Evolutionary conservation across 1,139 yeast genomes (phyloP).

Genomic region (Taphrina deformans): DNA sequence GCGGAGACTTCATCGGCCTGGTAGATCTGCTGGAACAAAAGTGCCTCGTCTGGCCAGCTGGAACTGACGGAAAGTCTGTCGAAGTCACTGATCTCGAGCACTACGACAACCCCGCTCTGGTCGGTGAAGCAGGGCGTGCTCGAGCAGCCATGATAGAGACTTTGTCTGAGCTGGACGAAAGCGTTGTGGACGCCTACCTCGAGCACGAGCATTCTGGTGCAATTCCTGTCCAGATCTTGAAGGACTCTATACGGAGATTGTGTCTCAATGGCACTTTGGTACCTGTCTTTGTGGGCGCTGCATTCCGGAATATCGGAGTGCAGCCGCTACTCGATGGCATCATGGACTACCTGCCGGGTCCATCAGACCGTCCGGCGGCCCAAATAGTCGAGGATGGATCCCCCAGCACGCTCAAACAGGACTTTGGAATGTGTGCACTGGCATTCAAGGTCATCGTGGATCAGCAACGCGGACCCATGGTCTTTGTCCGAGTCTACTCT

Average conservation of each 20-base stretch:
- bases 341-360: conserved; percentile 75
- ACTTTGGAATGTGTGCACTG: conserved; percentile 59
- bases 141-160: conserved; percentile 81
- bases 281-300: conserved; percentile 90
- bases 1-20: conserved; percentile 66
- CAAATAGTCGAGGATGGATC: conserved; percentile 4
- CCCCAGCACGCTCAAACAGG: conserved; percentile 1
- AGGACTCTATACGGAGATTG: conserved; percentile 60
- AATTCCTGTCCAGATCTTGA: conserved; percentile 54
- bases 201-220: conserved; percentile 50
- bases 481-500: conserved; percentile 82
- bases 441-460: conserved; percentile 92
- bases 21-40: conserved; percentile 74
- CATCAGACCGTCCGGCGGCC: conserved; percentile 60
- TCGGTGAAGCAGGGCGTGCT: conserved; percentile 57
- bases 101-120: conserved; percentile 42
- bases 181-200: conserved; percentile 70
- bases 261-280: conserved; percentile 61
- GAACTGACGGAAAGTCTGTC: conserved; percentile 56
- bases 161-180: conserved; percentile 77
- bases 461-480: conserved; percentile 73
- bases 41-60: conserved; percentile 63
- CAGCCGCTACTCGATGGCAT: conserved; percentile 90
- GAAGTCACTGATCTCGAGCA: conserved; percentile 51
- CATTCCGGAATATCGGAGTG: conserved; percentile 88